phyloP scores from a whole-genome alignment of 768 basidiomycete genomes.

The Calvatia gigantea region DNA sequence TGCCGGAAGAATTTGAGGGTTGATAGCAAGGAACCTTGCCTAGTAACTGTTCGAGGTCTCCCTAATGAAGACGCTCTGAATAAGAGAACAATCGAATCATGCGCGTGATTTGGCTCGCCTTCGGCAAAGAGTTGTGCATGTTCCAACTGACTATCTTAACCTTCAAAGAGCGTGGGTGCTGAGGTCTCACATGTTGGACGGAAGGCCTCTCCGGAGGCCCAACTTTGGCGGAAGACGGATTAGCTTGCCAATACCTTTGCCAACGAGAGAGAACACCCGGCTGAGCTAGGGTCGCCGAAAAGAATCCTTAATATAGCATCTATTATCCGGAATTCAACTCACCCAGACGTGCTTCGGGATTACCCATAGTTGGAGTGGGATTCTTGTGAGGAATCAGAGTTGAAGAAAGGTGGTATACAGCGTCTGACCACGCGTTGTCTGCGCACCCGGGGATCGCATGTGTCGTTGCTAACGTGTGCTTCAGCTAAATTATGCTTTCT shows the following conservation, averaged over 20 bases:
- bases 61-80: slow-evolving; percentile 36
- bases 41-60: slow-evolving; percentile 68
- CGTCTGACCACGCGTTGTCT: slow-evolving; percentile 8
- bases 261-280: slow-evolving; percentile 2
- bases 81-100: neutral
- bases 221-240: neutral
- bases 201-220: neutral
- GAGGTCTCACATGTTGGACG: neutral
- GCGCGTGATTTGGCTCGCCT: slow-evolving; percentile 35
- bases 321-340: neutral
- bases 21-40: slow-evolving; percentile 53
- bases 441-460: slow-evolving; percentile 1
- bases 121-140: slow-evolving; percentile 81
- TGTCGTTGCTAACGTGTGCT: too few relatives aligned
- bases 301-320: neutral
- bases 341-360: slow-evolving; percentile 4
- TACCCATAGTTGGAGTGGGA: neutral
- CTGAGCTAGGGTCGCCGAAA: neutral
- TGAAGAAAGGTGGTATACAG: neutral
- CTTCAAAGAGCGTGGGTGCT: slow-evolving; percentile 39
- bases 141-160: slow-evolving; percentile 77
- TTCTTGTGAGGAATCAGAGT: neutral
- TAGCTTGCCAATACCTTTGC: slow-evolving; percentile 4
- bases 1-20: slow-evolving; percentile 20
- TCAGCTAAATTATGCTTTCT: too few relatives aligned